Percentiles rank a stretch among this genome's conserved stretches.
Evolutionary conservation across 140 eudicot genomes (phyloP).

Genomic region (Erigeron philadelphicus): DNA sequence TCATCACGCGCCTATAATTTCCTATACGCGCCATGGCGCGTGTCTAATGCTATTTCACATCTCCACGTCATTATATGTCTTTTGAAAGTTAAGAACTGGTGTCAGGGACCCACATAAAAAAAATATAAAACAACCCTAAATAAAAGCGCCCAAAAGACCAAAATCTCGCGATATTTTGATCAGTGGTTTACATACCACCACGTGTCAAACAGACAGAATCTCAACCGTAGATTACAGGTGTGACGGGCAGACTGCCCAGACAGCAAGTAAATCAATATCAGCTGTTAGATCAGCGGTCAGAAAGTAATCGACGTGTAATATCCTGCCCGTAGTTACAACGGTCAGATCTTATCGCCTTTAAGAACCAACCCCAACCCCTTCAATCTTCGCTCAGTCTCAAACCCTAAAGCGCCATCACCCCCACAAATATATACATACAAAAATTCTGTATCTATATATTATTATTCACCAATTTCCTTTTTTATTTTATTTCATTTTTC

Average conservation of each 20-base stretch:
- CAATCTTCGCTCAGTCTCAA: constrained; percentile 54
- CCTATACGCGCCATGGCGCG: not conserved
- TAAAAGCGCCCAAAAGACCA: constrained; percentile 12
- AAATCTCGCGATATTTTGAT: constrained; percentile 27
- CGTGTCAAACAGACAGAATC: constrained; percentile 5
- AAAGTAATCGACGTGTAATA: constrained; percentile 28
- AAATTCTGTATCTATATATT: not conserved
- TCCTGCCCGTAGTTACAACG: constrained; percentile 53
- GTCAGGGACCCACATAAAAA: constrained; percentile 13
- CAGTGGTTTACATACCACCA: not conserved
- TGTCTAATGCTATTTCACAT: not conserved
- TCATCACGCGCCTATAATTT: constrained; percentile 16
- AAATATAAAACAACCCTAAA: not conserved
- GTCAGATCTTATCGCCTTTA: constrained; percentile 92
- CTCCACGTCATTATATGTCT: not conserved
- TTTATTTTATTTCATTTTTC: constrained; percentile 5
- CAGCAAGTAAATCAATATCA: constrained; percentile 34
- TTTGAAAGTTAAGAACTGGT: constrained; percentile 17
- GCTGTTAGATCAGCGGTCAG: constrained; percentile 42
- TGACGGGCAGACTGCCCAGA: constrained; percentile 44
- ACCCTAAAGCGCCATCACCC: constrained; percentile 40
- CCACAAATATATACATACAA: constrained; percentile 10
- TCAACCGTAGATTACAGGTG: constrained; percentile 31
- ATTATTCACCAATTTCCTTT: not conserved
- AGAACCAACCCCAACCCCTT: constrained; percentile 53